These are phyloP conservation scores for Thuja plicata DNA, from an alignment of 83 land plant species.

Conservation along the genomic window DNA sequence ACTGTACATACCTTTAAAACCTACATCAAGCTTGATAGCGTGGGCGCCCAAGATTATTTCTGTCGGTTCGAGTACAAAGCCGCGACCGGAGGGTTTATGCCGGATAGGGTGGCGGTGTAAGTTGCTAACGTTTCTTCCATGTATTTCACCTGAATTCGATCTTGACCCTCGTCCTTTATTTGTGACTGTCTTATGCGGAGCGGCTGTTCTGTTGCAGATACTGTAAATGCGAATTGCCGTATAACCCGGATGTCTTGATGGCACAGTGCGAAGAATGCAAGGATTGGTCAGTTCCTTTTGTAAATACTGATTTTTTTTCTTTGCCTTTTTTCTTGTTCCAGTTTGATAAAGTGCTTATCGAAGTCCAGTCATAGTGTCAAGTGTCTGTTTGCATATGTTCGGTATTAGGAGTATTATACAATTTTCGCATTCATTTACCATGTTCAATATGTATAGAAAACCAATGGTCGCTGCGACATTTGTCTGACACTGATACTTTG, in stretches of 20 bases:
- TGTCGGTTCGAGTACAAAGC: conserved; percentile 78
- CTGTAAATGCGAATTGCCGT: conserved; percentile 62
- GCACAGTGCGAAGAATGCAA: conserved; percentile 61
- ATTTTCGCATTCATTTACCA: too few relatives aligned
- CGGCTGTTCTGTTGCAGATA: conserved; percentile 24
- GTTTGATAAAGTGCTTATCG: background rate
- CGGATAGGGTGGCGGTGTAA: conserved; percentile 81
- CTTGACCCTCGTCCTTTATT: background rate
- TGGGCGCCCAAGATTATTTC: conserved; percentile 63
- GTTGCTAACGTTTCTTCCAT: conserved; percentile 1
- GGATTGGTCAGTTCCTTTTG: conserved; percentile 38
- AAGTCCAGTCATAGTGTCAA: background rate
- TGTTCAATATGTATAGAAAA: too few relatives aligned
- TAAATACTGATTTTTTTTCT: too few relatives aligned
- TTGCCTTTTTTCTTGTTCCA: background rate
- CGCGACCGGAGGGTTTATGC: conserved; percentile 63
- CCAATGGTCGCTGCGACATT: too few relatives aligned
- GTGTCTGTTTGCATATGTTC: background rate
- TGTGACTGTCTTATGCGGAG: background rate
- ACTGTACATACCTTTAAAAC: conserved; percentile 62
- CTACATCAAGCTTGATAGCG: conserved; percentile 69
- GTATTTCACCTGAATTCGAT: background rate
- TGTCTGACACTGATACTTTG: too few relatives aligned
- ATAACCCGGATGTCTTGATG: conserved; percentile 63
- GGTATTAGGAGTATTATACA: too few relatives aligned